Evolutionary conservation across 352 stramenopile species (phyloP).

Genomic region (Pythium coloratum): DNA sequence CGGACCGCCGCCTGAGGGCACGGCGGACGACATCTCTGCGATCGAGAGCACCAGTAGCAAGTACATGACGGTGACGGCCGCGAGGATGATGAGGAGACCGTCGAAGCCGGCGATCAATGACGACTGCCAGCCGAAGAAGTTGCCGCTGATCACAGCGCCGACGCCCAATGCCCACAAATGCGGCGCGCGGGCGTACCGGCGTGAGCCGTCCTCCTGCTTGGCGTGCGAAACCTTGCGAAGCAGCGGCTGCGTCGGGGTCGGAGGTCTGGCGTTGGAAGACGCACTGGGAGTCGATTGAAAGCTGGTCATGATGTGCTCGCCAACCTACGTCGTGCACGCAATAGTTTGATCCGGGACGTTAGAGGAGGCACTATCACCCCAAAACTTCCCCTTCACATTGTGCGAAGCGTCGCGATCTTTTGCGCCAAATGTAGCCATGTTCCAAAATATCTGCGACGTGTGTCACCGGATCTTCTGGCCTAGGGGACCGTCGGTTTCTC

Average conservation of each 20-base stretch:
- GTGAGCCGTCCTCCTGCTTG: slow-evolving; percentile 5
- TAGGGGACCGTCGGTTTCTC: neutral
- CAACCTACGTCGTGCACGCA: too few relatives aligned
- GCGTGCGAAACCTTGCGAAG: neutral
- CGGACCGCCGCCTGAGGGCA: slow-evolving; percentile 55
- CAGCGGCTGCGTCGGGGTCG: neutral
- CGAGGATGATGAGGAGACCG: slow-evolving; percentile 57
- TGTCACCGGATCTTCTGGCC: too few relatives aligned
- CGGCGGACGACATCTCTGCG: slow-evolving; percentile 59
- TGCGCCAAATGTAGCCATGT: too few relatives aligned
- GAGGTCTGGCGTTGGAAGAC: too few relatives aligned
- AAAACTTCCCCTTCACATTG: too few relatives aligned
- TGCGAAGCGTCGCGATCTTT: too few relatives aligned
- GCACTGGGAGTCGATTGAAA: too few relatives aligned
- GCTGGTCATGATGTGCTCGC: too few relatives aligned
- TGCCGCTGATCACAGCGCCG: slow-evolving; percentile 61
- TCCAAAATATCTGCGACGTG: too few relatives aligned
- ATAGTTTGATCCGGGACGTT: too few relatives aligned
- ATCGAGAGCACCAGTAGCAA: slow-evolving; percentile 70
- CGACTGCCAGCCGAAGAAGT: slow-evolving; percentile 78
- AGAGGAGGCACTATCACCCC: too few relatives aligned
- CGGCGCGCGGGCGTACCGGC: slow-evolving; percentile 62
- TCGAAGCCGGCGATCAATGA: slow-evolving; percentile 64
- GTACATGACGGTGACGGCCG: slow-evolving; percentile 64
- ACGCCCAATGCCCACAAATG: slow-evolving; percentile 72